Evolutionary conservation across 441 rosid species (phyloP).

Genomic region (Sinapis alba): DNA sequence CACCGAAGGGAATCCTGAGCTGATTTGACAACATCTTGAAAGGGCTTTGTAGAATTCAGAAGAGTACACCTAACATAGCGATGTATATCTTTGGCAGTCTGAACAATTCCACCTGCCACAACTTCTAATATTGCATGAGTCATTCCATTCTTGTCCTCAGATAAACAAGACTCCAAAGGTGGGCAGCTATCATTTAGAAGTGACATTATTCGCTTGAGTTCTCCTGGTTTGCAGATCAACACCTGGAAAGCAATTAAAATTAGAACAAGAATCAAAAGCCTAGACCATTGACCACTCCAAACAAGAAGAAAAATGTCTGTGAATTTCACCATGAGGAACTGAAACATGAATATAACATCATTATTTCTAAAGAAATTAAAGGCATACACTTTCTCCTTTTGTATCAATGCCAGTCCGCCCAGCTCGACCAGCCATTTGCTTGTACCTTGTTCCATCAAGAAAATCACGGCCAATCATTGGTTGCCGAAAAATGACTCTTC

Average conservation of each 20-base stretch:
- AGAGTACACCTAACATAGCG: constrained; percentile 98
- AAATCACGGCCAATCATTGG: constrained; percentile 97
- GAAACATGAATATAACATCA: constrained; percentile 15
- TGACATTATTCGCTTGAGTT: constrained; percentile 79
- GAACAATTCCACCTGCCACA: constrained; percentile 99
- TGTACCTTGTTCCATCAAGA: constrained; percentile 97
- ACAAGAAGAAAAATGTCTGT: constrained; percentile 15
- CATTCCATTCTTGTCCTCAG: constrained; percentile 99
- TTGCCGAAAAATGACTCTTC: constrained; percentile 98
- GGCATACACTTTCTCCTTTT: constrained; percentile 97
- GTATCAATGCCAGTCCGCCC: constrained; percentile 99
- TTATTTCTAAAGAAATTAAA: constrained; percentile 1
- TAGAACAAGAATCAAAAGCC: constrained; percentile 16
- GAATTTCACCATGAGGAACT: constrained; percentile 9
- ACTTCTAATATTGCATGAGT: constrained; percentile 99
- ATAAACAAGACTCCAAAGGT: constrained; percentile 92
- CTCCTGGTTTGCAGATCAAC: constrained; percentile 86
- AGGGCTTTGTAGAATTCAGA: constrained; percentile 94
- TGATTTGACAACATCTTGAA: constrained; percentile 93
- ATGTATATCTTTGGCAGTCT: constrained; percentile 90
- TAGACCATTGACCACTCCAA: constrained; percentile 16
- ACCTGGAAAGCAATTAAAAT: constrained; percentile 53
- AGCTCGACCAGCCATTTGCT: constrained; percentile 99
- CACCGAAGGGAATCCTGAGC: constrained; percentile 99
- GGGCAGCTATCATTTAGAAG: constrained; percentile 88